Conservation (phyloP, 192 early-diverging fungal species). For the Umbelopsis sp. region DNA sequence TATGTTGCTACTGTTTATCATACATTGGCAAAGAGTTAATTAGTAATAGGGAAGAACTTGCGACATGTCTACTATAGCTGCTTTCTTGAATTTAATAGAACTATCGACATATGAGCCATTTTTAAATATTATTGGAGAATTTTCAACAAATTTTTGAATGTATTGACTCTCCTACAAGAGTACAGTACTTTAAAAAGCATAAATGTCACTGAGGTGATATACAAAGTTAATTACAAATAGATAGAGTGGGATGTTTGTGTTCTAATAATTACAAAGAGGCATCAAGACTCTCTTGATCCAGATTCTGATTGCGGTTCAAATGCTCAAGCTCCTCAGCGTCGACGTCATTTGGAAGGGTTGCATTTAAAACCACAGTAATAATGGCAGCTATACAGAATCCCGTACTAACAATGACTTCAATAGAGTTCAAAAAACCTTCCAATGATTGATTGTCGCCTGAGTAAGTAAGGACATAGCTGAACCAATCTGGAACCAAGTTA, state of each 20-base stretch:
- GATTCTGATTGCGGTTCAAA: neutral
- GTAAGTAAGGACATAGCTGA: conserved; percentile 54
- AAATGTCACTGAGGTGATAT: no score
- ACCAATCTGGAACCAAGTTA: conserved; percentile 51
- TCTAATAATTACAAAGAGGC: conserved; percentile 9
- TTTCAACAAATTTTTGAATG: no score
- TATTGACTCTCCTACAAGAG: no score
- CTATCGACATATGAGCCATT: no score
- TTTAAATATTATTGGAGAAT: no score
- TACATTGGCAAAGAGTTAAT: no score
- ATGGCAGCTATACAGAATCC: conserved; percentile 49
- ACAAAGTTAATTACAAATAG: neutral
- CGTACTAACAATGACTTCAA: conserved; percentile 51
- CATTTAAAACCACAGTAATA: conserved; percentile 44
- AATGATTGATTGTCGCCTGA: conserved; percentile 40
- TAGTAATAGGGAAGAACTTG: no score
- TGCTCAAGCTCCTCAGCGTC: conserved; percentile 18
- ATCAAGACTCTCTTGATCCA: neutral
- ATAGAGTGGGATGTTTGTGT: neutral
- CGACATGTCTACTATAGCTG: no score
- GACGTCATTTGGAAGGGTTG: conserved; percentile 35
- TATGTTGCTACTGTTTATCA: no score
- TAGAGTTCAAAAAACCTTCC: conserved; percentile 45
- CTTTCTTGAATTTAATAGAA: no score
- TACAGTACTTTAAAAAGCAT: no score